phyloP scores from a whole-genome alignment of 257 asterid genomes.

The Jacaranda copaia region DNA sequence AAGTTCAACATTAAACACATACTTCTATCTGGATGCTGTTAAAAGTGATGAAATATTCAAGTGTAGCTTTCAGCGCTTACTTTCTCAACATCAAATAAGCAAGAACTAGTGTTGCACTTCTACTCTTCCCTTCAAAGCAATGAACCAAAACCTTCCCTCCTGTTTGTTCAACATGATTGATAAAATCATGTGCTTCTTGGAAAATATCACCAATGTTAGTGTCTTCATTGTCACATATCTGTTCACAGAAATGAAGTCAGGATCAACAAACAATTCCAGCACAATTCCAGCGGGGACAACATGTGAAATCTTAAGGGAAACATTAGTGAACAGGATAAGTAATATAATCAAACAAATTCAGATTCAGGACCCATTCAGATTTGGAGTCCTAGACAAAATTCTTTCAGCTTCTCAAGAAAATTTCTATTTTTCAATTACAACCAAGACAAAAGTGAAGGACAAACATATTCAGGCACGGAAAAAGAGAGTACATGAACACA shows the following conservation, averaged over 20 bases:
- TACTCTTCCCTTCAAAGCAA: slow-evolving; percentile 97
- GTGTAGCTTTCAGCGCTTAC: slow-evolving; percentile 53
- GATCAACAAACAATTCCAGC: slow-evolving; percentile 26
- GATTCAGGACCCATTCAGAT: neutral
- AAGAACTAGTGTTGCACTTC: slow-evolving; percentile 92
- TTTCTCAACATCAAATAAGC: slow-evolving; percentile 89
- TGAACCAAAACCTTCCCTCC: slow-evolving; percentile 96
- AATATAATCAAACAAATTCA: neutral
- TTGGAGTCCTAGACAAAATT: neutral
- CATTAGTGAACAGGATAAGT: neutral
- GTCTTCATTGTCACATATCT: slow-evolving; percentile 87
- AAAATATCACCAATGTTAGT: slow-evolving; percentile 75
- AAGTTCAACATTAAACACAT: neutral
- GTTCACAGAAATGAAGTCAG: slow-evolving; percentile 37
- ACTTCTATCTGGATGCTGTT: neutral
- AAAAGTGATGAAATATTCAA: slow-evolving; percentile 16
- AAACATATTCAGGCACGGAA: slow-evolving; percentile 1
- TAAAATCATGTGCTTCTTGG: slow-evolving; percentile 89
- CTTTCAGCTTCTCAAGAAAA: neutral
- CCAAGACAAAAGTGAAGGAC: neutral
- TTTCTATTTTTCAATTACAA: neutral
- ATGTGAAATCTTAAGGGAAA: neutral
- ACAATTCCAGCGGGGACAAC: neutral
- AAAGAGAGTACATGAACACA: neutral
- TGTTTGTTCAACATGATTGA: slow-evolving; percentile 69